Base-by-base conservation (phyloP, 352 stramenopile genomes). In the Ochromonadaceae sp. region DNA sequence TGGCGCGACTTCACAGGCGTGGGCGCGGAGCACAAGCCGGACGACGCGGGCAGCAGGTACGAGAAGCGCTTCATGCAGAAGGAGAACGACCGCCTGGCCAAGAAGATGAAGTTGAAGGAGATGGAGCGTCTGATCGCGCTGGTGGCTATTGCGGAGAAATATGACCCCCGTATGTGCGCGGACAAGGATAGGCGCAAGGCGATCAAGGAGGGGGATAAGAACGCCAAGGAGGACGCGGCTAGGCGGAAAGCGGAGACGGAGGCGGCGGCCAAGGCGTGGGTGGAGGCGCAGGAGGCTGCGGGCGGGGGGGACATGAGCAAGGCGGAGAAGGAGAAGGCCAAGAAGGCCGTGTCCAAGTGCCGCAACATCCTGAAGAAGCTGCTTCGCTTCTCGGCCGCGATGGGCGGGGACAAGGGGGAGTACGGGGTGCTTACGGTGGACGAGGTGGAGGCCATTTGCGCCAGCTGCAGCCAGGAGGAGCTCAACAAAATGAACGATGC, bases 51-150 rank as follows among this genome's bases (percentile, higher is more conserved):
- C 14, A 67, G 53, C 55, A 61, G 78, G 4, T 68, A 77, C 22
- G 75, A 84, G 62, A 80, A 78, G 50, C 67, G 78, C 30, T 84
- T 77, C 77, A 84, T 84, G 78, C 56, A 76, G 36, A 77, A 80
- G 39, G 72, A 85, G 59, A 85, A 85, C 66, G 71, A 82, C 22
- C 66, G 69, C 20, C 62, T 71, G 12, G 55, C 72, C 15, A 71
- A 62, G 41, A 80, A 79, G 46, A 40, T 68, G 25, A 78, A 78
- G 39, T 63, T 70, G 41, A 67, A 79, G 34, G 74, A 80, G 57
- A 68, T 59, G 31, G 61, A 77, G 60, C 59, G 74, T 22, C 43
- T 80, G 53, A 57, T 59, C 26, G 39, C 41, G n/a, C 42, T 80
- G 5, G 68, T 80, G 17, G 65, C 76, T 40, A 59, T 47, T 2